Percentiles rank a stretch among this genome's conserved stretches.
Evolutionary conservation across 305 asterid genomes (phyloP).

Genomic region (Solanum aculeatissimum): DNA sequence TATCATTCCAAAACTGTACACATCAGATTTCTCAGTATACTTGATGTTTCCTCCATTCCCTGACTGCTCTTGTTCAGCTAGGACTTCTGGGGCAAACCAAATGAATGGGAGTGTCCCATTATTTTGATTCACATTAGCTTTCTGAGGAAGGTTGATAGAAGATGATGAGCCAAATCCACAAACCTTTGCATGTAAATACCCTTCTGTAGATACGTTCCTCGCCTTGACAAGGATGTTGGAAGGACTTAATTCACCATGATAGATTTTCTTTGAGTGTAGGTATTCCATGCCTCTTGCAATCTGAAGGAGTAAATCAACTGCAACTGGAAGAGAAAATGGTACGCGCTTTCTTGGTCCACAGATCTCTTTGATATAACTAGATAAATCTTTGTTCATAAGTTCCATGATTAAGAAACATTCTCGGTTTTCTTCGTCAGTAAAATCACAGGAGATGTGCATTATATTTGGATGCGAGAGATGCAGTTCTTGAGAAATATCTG

Average conservation of each 20-base stretch:
- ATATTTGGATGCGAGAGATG: constrained; percentile 67
- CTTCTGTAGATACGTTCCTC: constrained; percentile 31
- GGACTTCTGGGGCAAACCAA: constrained; percentile 83
- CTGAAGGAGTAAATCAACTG: constrained; percentile 72
- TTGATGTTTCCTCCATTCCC: constrained; percentile 14
- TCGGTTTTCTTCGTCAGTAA: constrained; percentile 54
- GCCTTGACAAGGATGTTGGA: constrained; percentile 48
- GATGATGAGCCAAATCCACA: constrained; percentile 52
- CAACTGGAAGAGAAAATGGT: constrained; percentile 59
- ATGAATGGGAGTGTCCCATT: constrained; percentile 31
- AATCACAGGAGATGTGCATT: constrained; percentile 53
- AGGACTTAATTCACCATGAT: constrained; percentile 66
- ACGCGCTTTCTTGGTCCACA: constrained; percentile 55
- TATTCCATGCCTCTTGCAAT: constrained; percentile 92
- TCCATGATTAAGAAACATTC: constrained; percentile 74
- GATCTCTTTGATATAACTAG: constrained; percentile 48
- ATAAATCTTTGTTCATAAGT: constrained; percentile 60
- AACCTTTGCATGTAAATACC: constrained; percentile 58
- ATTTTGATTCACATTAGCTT: constrained; percentile 19
- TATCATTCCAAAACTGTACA: constrained; percentile 88
- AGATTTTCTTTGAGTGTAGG: constrained; percentile 59
- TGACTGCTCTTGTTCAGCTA: constrained; percentile 41
- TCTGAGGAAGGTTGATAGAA: constrained; percentile 18
- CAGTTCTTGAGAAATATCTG: constrained; percentile 35
- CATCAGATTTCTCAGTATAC: constrained; percentile 59